These are phyloP conservation scores for Apiospora arundinis DNA, from an alignment of 2,329 filamentous ascomycete species.

Conservation along the genomic window DNA sequence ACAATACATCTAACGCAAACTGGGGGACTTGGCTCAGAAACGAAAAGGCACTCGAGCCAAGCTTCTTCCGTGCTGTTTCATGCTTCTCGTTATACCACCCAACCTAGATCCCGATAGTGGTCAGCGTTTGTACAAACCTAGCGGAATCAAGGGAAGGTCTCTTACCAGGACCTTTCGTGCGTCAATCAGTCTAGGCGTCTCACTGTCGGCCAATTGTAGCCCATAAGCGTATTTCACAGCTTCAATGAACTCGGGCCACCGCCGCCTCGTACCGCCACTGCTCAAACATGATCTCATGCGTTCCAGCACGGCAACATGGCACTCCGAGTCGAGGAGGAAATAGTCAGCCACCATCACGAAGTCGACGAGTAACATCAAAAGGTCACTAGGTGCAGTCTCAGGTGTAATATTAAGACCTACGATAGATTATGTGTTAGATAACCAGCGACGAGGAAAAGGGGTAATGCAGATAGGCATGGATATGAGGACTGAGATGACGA, in stretches of 20 bases:
- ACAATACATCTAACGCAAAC: not conserved
- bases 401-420: not conserved
- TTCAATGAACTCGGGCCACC: constrained; percentile 2
- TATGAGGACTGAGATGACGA: not conserved
- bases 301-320: not conserved
- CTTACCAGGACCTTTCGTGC: not conserved
- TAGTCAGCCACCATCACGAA: constrained; percentile 8
- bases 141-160: not conserved
- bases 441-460: not conserved
- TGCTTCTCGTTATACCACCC: constrained; percentile 10
- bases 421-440: not conserved
- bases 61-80: not conserved
- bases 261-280: not conserved
- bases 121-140: not conserved
- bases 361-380: constrained; percentile 3
- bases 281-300: not conserved
- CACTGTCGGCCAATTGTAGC: not conserved
- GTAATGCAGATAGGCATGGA: not conserved
- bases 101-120: not conserved
- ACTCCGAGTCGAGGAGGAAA: not conserved
- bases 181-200: not conserved
- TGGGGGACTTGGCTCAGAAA: not conserved
- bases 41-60: not conserved
- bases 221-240: not conserved
- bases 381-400: not conserved